phyloP scores from a whole-genome alignment of 768 basidiomycete genomes.

The Serendipita sp. region DNA sequence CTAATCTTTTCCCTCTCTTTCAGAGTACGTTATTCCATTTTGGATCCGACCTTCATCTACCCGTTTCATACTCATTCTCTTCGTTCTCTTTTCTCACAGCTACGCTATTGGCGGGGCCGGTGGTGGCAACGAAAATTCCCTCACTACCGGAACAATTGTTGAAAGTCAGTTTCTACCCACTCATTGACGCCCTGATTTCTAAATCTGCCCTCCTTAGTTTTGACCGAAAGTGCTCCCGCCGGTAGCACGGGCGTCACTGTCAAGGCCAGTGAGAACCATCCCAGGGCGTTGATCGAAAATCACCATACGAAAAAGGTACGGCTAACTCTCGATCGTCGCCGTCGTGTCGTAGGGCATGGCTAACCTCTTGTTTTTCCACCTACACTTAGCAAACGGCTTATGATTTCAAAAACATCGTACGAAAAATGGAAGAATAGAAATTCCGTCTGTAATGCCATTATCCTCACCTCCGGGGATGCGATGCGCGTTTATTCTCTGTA shows the following conservation, averaged over 20 bases:
- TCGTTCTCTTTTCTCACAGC: too few species aligned
- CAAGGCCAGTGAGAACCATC: constrained; percentile 5
- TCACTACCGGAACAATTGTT: neutral
- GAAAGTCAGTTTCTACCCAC: neutral
- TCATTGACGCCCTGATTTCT: too few species aligned
- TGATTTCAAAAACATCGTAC: neutral
- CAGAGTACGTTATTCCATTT: neutral
- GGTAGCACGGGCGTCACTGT: neutral
- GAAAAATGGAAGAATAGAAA: neutral
- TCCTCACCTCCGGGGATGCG: too few species aligned
- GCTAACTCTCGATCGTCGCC: too few species aligned
- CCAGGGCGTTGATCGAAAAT: constrained; percentile 8
- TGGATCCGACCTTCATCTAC: neutral
- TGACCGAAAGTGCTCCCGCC: neutral
- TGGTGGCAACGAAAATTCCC: neutral
- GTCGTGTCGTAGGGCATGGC: neutral
- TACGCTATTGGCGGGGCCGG: neutral
- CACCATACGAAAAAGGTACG: constrained; percentile 8
- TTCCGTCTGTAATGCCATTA: too few species aligned
- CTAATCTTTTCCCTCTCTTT: neutral
- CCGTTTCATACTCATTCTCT: neutral
- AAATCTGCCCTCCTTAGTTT: neutral
- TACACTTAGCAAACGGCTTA: constrained; percentile 9
- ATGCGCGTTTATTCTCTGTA: too few species aligned
- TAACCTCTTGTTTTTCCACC: neutral